A percentile compares a stretch with the other conserved stretches of the same genome.
Conservation (phyloP, 352 stramenopile species). For the Globisporangium paroecandrum region DNA sequence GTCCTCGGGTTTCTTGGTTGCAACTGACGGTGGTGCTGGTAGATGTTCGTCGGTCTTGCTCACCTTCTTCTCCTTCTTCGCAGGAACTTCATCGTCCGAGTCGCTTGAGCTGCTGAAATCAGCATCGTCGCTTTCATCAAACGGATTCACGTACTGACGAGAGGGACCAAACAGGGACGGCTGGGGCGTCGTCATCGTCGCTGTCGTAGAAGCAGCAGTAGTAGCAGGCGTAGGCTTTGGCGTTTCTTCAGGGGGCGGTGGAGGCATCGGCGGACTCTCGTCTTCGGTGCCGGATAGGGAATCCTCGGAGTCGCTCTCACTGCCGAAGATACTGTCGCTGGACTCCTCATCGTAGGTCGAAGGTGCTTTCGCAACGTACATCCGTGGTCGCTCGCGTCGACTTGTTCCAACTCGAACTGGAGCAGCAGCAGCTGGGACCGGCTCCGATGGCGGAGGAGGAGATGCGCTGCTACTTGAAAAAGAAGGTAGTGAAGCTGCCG, state of each 20-base stretch:
- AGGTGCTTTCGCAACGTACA: constrained; percentile 71
- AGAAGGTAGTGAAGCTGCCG: constrained; percentile 1
- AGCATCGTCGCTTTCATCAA: constrained; percentile 46
- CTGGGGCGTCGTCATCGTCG: constrained; percentile 3
- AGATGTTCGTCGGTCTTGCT: not conserved
- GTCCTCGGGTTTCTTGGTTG: constrained; percentile 3
- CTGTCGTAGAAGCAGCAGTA: constrained; percentile 1
- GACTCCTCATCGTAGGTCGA: constrained; percentile 77
- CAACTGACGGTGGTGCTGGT: not conserved
- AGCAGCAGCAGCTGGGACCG: constrained; percentile 10
- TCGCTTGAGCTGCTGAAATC: constrained; percentile 49
- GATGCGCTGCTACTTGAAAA: constrained; percentile 4
- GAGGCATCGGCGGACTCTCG: constrained; percentile 35
- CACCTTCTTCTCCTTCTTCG: not conserved
- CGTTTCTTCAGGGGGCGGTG: constrained; percentile 21
- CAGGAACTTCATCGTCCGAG: constrained; percentile 24
- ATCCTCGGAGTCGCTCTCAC: constrained; percentile 56
- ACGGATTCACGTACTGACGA: constrained; percentile 26
- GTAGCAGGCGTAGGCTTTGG: constrained; percentile 22
- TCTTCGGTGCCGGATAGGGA: constrained; percentile 45
- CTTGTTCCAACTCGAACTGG: constrained; percentile 23
- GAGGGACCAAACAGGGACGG: constrained; percentile 14
- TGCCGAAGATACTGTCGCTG: constrained; percentile 85
- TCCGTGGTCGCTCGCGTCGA: constrained; percentile 60
- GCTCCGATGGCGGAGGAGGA: constrained; percentile 2